Base-by-base conservation (phyloP, 768 basidiomycete genomes). In the Wakefieldia striispora region DNA sequence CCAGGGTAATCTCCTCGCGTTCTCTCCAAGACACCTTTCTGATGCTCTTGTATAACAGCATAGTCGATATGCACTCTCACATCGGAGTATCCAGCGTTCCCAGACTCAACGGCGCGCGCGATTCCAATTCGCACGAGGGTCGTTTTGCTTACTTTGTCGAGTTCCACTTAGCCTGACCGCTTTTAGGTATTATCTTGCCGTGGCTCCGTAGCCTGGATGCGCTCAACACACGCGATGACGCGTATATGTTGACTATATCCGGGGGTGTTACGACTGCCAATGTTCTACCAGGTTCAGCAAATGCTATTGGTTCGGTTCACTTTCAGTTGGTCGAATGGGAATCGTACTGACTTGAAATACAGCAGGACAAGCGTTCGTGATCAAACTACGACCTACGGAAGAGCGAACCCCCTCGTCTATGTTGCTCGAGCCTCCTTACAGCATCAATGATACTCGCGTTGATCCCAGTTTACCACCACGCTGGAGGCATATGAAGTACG, bases 181-280 rank as follows among this genome's bases (percentile, higher is more conserved):
- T 33, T 61, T 86, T 29, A 74, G 80, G 45, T 75, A 78, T 88
- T 1, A 75, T 87, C 47, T 60, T 82, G 20, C 90, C 90, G 6
- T 89, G 84, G 82, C 59, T 79, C 13, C 65, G 75, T 4, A 70
- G 70, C 12, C 56, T 76, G 11, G 77, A 78, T 37, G 75, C 71
- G 2, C 60, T 78, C 51, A 76, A 79, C 55, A 74, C 72, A 1
- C 75, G 73, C 35, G 77, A 77, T 50, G 56, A 62, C 6, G 64
- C 75, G 4, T 74, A 71, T 50, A 66, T 68, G 40, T 53, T 72
- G 14, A 65, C 71, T 21, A 70, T 72, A 38, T 56, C 78, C 2
- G 78, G 78, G 3, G 78, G 77, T 11, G 69, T 79, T 12, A 78
- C 78, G 6, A 76, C 74, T 4, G 68, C 74, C 19, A 68, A 78